Evolutionary conservation across 306 rosid genomes (phyloP).

Genomic region (Boehmeria nivea): DNA sequence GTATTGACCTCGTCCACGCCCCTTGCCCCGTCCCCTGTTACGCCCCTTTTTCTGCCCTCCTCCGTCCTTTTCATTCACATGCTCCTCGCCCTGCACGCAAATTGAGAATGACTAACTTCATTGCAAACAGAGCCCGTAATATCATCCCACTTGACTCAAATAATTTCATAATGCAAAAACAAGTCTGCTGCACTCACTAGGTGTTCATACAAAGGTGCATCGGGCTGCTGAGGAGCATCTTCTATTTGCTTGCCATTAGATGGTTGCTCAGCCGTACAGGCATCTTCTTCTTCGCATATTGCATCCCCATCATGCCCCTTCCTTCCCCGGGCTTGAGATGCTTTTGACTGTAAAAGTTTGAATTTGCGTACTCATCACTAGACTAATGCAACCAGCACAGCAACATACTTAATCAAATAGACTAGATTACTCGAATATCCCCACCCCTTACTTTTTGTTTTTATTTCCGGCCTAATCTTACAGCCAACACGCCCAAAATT

Average conservation of each 20-base stretch:
- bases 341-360: constrained; percentile 51
- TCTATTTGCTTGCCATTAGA: constrained; percentile 53
- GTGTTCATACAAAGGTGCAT: constrained; percentile 49
- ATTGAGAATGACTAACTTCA: not conserved
- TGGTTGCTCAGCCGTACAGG: constrained; percentile 47
- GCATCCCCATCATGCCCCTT: constrained; percentile 74
- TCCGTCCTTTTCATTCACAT: constrained; percentile 59
- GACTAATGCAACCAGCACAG: too few relatives aligned
- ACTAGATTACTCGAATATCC: too few relatives aligned
- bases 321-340: constrained; percentile 57
- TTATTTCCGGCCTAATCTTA: too few relatives aligned
- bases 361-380: too few relatives aligned
- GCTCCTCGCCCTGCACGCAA: constrained; percentile 66
- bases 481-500: too few relatives aligned
- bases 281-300: constrained; percentile 62
- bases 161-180: constrained; percentile 1
- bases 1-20: constrained; percentile 69
- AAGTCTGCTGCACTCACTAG: constrained; percentile 40
- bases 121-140: not conserved
- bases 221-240: constrained; percentile 46
- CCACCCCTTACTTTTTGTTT: too few relatives aligned
- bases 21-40: constrained; percentile 61
- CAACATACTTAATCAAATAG: too few relatives aligned
- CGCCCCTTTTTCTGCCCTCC: constrained; percentile 76
- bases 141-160: not conserved